phyloP scores from a whole-genome alignment of 352 stramenopile species.

The Sclerospora graminicola region DNA sequence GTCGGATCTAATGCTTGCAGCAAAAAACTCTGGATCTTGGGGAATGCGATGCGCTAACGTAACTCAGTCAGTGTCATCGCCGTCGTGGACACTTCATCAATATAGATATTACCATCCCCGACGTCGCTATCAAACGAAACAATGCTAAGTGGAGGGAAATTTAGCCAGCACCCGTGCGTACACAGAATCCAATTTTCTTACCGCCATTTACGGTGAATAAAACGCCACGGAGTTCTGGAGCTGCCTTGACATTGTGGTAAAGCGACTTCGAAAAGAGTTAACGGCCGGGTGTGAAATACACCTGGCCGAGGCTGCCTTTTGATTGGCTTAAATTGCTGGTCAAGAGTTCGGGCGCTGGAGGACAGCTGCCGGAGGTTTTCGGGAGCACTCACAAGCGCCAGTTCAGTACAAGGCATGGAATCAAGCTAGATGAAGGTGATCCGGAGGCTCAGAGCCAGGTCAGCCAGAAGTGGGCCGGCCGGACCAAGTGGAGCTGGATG shows the following conservation, averaged over 20 bases:
- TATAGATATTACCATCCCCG: constrained; percentile 57
- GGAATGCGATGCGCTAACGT: constrained; percentile 63
- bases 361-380: too few species aligned
- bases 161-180: constrained; percentile 54
- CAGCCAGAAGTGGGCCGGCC: too few species aligned
- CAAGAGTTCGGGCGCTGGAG: too few species aligned
- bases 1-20: constrained; percentile 52
- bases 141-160: constrained; percentile 58
- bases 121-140: constrained; percentile 54
- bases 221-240: constrained; percentile 35
- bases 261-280: too few species aligned
- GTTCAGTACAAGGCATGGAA: too few species aligned
- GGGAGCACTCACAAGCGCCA: too few species aligned
- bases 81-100: constrained; percentile 88
- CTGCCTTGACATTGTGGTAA: constrained; percentile 9
- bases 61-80: constrained; percentile 44
- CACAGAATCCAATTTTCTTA: constrained; percentile 76
- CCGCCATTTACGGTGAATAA: constrained; percentile 56
- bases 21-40: constrained; percentile 79
- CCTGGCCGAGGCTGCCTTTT: too few species aligned
- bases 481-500: too few species aligned
- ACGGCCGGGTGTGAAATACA: too few species aligned
- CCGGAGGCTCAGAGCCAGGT: too few species aligned
- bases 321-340: too few species aligned
- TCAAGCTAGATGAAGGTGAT: too few species aligned